A percentile compares a stretch with the other conserved stretches of the same genome.
Evolutionary conservation across 1,284 basidiomycete genomes (phyloP).

Genomic region (Ceratobasidium sp.): DNA sequence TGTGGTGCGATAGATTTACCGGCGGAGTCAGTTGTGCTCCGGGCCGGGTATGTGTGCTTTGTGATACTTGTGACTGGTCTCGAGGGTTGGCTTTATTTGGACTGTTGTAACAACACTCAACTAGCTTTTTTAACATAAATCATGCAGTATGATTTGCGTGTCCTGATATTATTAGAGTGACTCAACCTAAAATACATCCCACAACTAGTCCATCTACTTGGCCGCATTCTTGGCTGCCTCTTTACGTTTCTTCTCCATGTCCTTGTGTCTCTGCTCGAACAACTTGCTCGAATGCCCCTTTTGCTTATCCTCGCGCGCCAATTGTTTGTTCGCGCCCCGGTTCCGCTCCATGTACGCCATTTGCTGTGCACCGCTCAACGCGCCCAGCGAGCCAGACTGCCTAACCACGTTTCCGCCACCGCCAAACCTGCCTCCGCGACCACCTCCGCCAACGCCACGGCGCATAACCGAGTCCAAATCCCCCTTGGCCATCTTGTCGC

Average conservation of each 20-base stretch:
- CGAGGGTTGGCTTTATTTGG: too few species aligned
- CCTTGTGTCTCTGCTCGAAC: constrained; percentile 81
- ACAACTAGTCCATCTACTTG: constrained; percentile 1
- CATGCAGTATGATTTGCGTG: neutral
- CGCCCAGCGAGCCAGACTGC: constrained; percentile 82
- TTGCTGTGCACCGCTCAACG: constrained; percentile 85
- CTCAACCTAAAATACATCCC: neutral
- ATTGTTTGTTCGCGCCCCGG: constrained; percentile 85
- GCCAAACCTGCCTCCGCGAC: constrained; percentile 45
- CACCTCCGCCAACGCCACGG: constrained; percentile 75
- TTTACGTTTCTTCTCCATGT: constrained; percentile 62
- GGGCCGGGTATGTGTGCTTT: too few species aligned
- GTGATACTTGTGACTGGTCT: too few species aligned
- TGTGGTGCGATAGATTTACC: too few species aligned
- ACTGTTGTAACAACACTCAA: constrained; percentile 31
- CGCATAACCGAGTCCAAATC: constrained; percentile 38
- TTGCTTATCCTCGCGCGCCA: constrained; percentile 66
- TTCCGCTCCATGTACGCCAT: constrained; percentile 93
- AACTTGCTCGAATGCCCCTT: constrained; percentile 66
- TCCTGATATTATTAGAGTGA: neutral
- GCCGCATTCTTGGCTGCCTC: constrained; percentile 40
- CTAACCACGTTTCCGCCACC: constrained; percentile 71
- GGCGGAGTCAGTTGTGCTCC: too few species aligned
- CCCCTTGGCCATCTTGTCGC: constrained; percentile 71
- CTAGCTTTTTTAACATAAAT: neutral